These are phyloP conservation scores for Larix kaempferi DNA, from an alignment of 75 land plant genomes.

Conservation along the genomic window DNA sequence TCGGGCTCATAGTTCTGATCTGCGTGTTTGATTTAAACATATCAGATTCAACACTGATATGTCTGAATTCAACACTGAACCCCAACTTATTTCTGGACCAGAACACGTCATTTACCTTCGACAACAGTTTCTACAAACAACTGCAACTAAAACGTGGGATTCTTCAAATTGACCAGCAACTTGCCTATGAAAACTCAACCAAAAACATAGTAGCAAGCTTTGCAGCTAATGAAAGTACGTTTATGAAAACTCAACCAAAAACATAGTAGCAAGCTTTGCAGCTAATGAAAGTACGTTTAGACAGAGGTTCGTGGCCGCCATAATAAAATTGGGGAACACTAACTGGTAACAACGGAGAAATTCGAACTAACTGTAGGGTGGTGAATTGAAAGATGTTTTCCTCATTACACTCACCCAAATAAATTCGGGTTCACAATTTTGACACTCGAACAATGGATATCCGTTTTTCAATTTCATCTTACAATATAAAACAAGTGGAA, in stretches of 20 bases:
- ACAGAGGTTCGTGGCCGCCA: slow-evolving; percentile 36
- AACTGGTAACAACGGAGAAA: slow-evolving; percentile 45
- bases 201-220: slow-evolving; percentile 27
- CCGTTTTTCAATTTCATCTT: too few species aligned
- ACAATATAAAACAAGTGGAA: too few species aligned
- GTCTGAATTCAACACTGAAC: not conserved
- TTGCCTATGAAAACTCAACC: slow-evolving; percentile 34
- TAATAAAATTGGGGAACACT: slow-evolving; percentile 56
- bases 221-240: too few species aligned
- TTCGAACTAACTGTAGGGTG: slow-evolving; percentile 45
- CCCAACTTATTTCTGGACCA: slow-evolving; percentile 31
- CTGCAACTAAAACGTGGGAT: slow-evolving; percentile 40
- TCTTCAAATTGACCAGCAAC: slow-evolving; percentile 56
- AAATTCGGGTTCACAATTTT: too few species aligned
- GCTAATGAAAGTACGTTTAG: slow-evolving; percentile 17
- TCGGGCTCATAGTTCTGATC: not conserved
- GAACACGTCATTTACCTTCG: slow-evolving; percentile 40
- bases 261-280: slow-evolving; percentile 32
- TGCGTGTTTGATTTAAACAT: not conserved
- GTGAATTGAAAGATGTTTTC: slow-evolving; percentile 10
- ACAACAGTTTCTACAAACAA: slow-evolving; percentile 45
- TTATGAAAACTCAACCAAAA: slow-evolving; percentile 27
- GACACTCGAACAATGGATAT: too few species aligned
- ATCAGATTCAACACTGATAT: too few species aligned
- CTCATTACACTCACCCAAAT: too few species aligned